Base-by-base conservation (phyloP, 305 asterid species). In the Fraxinus nigra region DNA sequence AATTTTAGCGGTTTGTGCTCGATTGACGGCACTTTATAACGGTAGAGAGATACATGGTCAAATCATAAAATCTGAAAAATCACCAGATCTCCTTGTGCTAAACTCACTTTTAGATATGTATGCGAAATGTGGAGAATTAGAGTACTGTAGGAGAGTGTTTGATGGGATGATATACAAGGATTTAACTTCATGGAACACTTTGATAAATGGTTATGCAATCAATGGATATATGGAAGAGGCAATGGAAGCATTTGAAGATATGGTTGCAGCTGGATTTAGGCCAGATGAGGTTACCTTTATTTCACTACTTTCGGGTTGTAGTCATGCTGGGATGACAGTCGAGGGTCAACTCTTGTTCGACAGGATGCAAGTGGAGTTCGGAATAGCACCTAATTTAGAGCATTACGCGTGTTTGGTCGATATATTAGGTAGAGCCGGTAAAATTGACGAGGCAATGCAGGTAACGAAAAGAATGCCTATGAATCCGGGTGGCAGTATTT, bases 371-470 rank as follows among this genome's bases (percentile, higher is more conserved):
- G 28, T 13, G 11, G 88, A 87, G 72, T 91, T 88, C 72, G 78
- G 85, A 75, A 75, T 89, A 72, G 61, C 32, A 46, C 87, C 89
- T 54, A 81, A 76, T 33, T 54, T 84, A 75, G 92, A 89, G 82
- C 91, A 90, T 78, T 89, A 89, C 38, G 89, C 91, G 61, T 87
- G 92, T 82, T 82, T 89, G 81, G 89, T 85, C 46, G 92, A 89
- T 82, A 72, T 86, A 76, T 82, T 87, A 79, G 92, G 90, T 67
- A 85, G 91, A 83, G 74, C 85, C 11, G 90, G 90, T 82, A 87
- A 72, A 70, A 84, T 89, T 5, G 85, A 89, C 79, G 89, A 86
- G 85, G 94, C 90, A 6, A 56, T 91, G 22, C 73, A 84, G 38
- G 83, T 85, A 32, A 86, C 83, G 51, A 86, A 85, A 80, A 86